Base-by-base conservation (phyloP, 164 flowering plant species). In the Sextonia rubra region DNA sequence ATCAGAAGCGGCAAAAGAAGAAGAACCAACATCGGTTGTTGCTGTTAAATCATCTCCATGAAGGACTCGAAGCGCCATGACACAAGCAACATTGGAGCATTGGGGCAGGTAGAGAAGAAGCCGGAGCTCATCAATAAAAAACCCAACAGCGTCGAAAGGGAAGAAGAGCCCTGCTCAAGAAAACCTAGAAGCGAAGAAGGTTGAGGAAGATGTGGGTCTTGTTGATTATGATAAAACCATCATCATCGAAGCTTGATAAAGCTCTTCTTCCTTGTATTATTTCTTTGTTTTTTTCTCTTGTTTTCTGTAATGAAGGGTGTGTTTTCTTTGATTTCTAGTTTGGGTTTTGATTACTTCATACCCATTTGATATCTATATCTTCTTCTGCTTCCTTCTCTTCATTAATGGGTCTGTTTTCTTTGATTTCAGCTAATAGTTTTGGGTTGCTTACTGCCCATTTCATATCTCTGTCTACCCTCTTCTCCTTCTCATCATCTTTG, bases 211-310 rank as follows among this genome's bases (percentile, higher is more conserved):
- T 12, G 47, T 1, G 47, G 30, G 0, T 3, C 48, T 49, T 12
- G 72, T 37, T 30, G 65, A 20, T 44, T 49, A 32, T 12, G 48
- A 9, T 4, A 70, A 60, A n/a, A 22, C 48, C 48, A 58, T 70
- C 65, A 47, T 70, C 12, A 44, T 70, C 26, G 73, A 70, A 60
- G 64, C 64, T 3, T 70, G 73, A 65, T 70, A 18, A 25, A 47
- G 24, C 4, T 17, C 15, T 47, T n/a, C 8, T n/a, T 20, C 20
- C 20, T 22, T 68, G 37, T 22, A 23, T 3, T n/a, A n/a, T n/a
- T n/a, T n/a, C n/a, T n/a, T n/a, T n/a, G n/a, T n/a, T n/a, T n/a
- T n/a, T n/a, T n/a, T n/a, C n/a, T n/a, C 12, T 37, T 23, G 23
- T 66, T n/a, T 7, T 66, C 20, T 32, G 3, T 22, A 5, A 3